These are phyloP conservation scores for Saccharum officinarum DNA, from an alignment of 176 grass and related monocot species.

Conservation along the genomic window DNA sequence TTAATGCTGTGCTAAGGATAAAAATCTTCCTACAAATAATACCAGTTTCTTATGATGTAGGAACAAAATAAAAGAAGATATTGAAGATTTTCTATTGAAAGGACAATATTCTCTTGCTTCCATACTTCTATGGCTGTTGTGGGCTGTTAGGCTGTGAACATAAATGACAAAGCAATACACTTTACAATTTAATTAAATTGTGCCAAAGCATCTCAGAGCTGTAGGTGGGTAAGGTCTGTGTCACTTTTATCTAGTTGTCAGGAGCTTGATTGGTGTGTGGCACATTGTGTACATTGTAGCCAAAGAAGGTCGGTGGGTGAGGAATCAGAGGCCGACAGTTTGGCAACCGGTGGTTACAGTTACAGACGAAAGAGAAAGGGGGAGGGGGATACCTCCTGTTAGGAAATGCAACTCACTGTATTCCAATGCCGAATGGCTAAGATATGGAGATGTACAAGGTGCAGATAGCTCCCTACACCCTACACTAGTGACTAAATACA, in stretches of 20 bases:
- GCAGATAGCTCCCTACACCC: neutral
- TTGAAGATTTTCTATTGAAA: neutral
- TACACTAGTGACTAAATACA: neutral
- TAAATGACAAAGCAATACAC: neutral
- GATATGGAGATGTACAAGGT: neutral
- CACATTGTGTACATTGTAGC: neutral
- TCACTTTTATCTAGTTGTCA: slow-evolving; percentile 4
- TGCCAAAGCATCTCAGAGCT: neutral
- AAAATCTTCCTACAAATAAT: neutral
- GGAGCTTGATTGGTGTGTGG: neutral
- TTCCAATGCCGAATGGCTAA: neutral
- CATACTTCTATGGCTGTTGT: neutral
- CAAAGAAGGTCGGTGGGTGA: neutral
- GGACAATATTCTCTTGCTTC: neutral
- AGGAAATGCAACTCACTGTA: neutral
- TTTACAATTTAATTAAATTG: neutral
- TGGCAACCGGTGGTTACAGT: neutral
- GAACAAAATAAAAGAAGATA: slow-evolving; percentile 7
- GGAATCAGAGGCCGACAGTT: neutral
- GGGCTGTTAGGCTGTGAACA: neutral
- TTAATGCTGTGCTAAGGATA: neutral
- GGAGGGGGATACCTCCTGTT: neutral
- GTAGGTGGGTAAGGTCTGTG: neutral
- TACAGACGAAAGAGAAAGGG: neutral
- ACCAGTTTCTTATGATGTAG: neutral